Evolutionary conservation across 2,329 filamentous ascomycete species (phyloP).

Genomic region (Aspergillus sp.): DNA sequence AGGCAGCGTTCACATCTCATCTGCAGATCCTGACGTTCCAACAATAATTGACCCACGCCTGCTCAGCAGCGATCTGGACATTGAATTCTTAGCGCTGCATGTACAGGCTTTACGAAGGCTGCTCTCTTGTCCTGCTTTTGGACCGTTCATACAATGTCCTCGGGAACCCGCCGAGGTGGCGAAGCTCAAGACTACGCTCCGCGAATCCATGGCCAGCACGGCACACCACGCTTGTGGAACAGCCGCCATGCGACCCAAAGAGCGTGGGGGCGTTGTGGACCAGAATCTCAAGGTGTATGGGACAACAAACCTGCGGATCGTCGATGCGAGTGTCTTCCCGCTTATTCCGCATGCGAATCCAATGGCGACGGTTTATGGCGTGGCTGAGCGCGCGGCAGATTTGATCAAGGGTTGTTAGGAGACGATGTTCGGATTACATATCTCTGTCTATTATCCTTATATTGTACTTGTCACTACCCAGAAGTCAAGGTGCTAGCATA

Average conservation of each 20-base stretch:
- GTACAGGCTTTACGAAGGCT: neutral
- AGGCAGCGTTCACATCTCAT: neutral
- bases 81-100: neutral
- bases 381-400: neutral
- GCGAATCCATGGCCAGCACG: conserved; percentile 16
- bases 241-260: conserved; percentile 32
- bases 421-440: too few relatives aligned
- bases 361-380: neutral
- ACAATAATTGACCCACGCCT: neutral
- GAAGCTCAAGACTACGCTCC: conserved; percentile 13
- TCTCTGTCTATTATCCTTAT: too few relatives aligned
- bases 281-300: neutral
- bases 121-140: neutral
- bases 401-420: neutral
- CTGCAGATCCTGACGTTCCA: neutral
- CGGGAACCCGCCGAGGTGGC: conserved; percentile 1
- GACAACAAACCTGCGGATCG: neutral
- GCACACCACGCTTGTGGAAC: conserved; percentile 30
- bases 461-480: too few relatives aligned
- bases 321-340: neutral
- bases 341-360: neutral
- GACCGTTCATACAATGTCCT: neutral
- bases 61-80: neutral
- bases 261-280: conserved; percentile 32
- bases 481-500: too few relatives aligned